Percentiles rank a stretch among this genome's conserved stretches.
phyloP scores from a whole-genome alignment of 352 stramenopile species.

The Globisporangium canariense region DNA sequence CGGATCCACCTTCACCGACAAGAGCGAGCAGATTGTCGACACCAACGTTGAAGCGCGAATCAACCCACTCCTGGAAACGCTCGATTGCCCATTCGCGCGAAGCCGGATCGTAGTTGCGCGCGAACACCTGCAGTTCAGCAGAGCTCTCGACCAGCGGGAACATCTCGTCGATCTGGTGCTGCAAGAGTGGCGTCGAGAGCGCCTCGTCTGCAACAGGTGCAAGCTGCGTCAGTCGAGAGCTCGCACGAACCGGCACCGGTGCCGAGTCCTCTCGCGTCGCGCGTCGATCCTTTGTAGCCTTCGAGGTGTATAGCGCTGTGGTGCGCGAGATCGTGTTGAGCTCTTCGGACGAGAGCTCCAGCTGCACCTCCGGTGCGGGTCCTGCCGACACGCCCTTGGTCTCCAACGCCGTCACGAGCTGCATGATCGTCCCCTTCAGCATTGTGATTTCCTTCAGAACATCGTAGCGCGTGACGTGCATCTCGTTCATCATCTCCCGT shows the following conservation, averaged over 20 bases:
- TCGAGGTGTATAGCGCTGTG: slow-evolving; percentile 48
- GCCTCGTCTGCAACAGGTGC: slow-evolving; percentile 63
- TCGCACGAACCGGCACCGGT: slow-evolving; percentile 27
- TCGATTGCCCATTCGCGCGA: slow-evolving; percentile 65
- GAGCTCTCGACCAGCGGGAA: slow-evolving; percentile 76
- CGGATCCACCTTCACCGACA: slow-evolving; percentile 63
- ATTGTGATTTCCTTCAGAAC: slow-evolving; percentile 81
- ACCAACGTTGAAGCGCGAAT: slow-evolving; percentile 64
- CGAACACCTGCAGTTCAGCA: slow-evolving; percentile 40
- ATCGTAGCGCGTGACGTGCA: slow-evolving; percentile 81
- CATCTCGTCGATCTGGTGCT: slow-evolving; percentile 78
- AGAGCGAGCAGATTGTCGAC: slow-evolving; percentile 56
- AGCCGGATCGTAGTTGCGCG: slow-evolving; percentile 36
- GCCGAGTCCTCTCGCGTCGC: slow-evolving; percentile 29
- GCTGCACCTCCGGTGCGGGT: slow-evolving; percentile 10
- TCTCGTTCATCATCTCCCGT: slow-evolving; percentile 82
- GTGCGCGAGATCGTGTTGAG: slow-evolving; percentile 40
- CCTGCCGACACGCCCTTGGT: slow-evolving; percentile 19
- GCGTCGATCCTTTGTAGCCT: slow-evolving; percentile 46
- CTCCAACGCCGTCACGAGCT: slow-evolving; percentile 43
- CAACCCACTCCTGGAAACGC: slow-evolving; percentile 73
- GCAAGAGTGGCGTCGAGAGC: slow-evolving; percentile 57
- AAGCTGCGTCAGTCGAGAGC: slow-evolving; percentile 50
- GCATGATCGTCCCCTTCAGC: slow-evolving; percentile 72
- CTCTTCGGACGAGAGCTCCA: slow-evolving; percentile 38